Conservation (phyloP, 2,329 filamentous ascomycete genomes). For the Claviceps sp. region DNA sequence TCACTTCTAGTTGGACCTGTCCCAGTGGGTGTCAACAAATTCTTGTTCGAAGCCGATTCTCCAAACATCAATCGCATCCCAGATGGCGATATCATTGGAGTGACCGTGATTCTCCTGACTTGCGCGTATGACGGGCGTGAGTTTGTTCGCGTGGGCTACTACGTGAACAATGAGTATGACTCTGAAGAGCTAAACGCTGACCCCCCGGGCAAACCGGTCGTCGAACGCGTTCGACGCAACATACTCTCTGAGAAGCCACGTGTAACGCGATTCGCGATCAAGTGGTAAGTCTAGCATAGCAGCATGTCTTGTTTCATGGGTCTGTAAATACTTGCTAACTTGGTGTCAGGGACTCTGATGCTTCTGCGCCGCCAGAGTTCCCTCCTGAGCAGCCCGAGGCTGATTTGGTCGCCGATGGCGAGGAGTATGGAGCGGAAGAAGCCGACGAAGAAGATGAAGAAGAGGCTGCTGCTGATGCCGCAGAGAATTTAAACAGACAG, state of each 20-base stretch:
- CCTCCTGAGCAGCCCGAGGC: slow-evolving; percentile 96
- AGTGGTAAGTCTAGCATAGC: slow-evolving; percentile 56
- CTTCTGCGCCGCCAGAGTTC: slow-evolving; percentile 87
- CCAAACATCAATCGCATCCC: slow-evolving; percentile 86
- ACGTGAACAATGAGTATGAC: slow-evolving; percentile 98
- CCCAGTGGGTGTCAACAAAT: slow-evolving; percentile 95
- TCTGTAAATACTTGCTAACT: neutral
- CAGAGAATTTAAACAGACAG: slow-evolving; percentile 25
- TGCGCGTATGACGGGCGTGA: slow-evolving; percentile 94
- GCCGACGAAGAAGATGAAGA: slow-evolving; percentile 57
- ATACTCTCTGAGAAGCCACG: slow-evolving; percentile 94
- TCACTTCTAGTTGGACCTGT: slow-evolving; percentile 95
- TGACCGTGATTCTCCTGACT: slow-evolving; percentile 91
- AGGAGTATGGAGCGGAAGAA: slow-evolving; percentile 84
- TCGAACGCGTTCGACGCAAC: slow-evolving; percentile 85
- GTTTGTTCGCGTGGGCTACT: slow-evolving; percentile 97
- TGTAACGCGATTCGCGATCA: slow-evolving; percentile 95
- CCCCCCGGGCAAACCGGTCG: slow-evolving; percentile 79
- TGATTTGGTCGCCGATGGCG: slow-evolving; percentile 72
- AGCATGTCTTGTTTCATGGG: neutral
- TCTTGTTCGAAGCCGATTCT: slow-evolving; percentile 89
- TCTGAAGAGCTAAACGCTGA: slow-evolving; percentile 79
- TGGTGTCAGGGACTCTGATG: slow-evolving; percentile 76
- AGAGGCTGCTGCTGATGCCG: slow-evolving; percentile 35
- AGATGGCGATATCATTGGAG: slow-evolving; percentile 86